Evolutionary conservation across 2,329 filamentous ascomycete species (phyloP), one percentile per base, ranked within the genome.

Genomic region (Colletotrichum viniferum): DNA sequence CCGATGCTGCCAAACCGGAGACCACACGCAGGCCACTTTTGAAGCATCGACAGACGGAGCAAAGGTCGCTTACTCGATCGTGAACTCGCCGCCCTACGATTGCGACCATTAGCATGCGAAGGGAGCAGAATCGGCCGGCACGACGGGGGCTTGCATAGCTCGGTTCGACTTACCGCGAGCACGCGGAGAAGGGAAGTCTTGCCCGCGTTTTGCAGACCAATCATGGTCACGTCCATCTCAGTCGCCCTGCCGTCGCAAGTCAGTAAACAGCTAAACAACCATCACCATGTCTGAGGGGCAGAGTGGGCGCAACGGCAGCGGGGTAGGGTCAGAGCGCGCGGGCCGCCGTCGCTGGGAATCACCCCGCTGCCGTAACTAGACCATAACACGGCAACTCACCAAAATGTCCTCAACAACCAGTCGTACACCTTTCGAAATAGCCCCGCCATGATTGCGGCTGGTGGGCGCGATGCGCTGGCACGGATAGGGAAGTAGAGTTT

Each of bases 141-240:
- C 55, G 43, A 60, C 71, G n/a, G 69, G 34, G 28, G 69, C 78
- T 76, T 78, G 79, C 77, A 71, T 68, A 68, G 52, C 73, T 55
- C 58, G 73, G 74, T 76, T 75, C 73, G 71, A 84, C 96, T 91
- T 93, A 99, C 97, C 88, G 96, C 96, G 81, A 99, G 90, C 81
- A 98, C 96, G 81, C 96, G 92, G 84, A 99, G 89, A 82, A 99
- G 86, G 77, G 96, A 98, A 52, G 97, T 98, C 88, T 99, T 99
- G 82, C 97, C 97, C 75, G 97, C 97, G 87, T 98, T 98, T 84
- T 99, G 97, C 83, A 99, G 88, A 28, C 97, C 97, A 84, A 99
- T 96, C 94, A 99, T 98, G 80, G 97, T 98, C 84, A 99, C 96
- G 87, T 99, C 97, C 96, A 99, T 98, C 89, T 99, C 97, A 79